Evolutionary conservation across 1,284 basidiomycete species (phyloP).

Genomic region (Rhodotorula glutinis): DNA sequence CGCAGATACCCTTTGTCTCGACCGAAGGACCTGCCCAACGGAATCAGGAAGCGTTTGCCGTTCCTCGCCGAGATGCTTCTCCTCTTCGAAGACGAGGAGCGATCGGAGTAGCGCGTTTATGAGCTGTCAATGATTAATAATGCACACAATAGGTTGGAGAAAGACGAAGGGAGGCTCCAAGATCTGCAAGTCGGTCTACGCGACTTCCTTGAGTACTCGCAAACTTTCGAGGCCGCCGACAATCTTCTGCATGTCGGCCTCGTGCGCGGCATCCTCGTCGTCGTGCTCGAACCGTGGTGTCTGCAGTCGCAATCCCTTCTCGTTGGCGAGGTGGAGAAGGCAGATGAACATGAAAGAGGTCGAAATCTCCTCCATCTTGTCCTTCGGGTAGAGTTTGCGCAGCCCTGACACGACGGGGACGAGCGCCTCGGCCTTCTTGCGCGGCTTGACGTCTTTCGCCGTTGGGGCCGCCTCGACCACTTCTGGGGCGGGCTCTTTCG

Average conservation of each 20-base stretch:
- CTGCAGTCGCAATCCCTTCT: constrained; percentile 43
- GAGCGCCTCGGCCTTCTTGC: constrained; percentile 59
- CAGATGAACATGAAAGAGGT: constrained; percentile 99
- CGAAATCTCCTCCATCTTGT: constrained; percentile 96
- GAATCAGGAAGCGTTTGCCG: too few species aligned
- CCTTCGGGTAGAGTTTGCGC: constrained; percentile 75
- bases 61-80: too few species aligned
- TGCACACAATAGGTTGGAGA: not conserved
- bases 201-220: constrained; percentile 33
- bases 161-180: not conserved
- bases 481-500: constrained; percentile 54
- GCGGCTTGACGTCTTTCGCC: not conserved
- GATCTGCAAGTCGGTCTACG: not conserved
- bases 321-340: constrained; percentile 44
- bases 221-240: constrained; percentile 36
- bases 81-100: too few species aligned
- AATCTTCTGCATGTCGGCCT: constrained; percentile 16
- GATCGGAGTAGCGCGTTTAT: too few species aligned
- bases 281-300: constrained; percentile 15
- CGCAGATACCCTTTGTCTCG: too few species aligned
- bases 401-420: constrained; percentile 78
- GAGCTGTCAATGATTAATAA: too few species aligned
- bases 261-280: constrained; percentile 17
- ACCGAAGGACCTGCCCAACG: too few species aligned
- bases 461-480: not conserved